Percentiles rank a stretch among this genome's conserved stretches.
Evolutionary conservation across 345 rosid species (phyloP).

Genomic region (Gynandropsis gynandra): DNA sequence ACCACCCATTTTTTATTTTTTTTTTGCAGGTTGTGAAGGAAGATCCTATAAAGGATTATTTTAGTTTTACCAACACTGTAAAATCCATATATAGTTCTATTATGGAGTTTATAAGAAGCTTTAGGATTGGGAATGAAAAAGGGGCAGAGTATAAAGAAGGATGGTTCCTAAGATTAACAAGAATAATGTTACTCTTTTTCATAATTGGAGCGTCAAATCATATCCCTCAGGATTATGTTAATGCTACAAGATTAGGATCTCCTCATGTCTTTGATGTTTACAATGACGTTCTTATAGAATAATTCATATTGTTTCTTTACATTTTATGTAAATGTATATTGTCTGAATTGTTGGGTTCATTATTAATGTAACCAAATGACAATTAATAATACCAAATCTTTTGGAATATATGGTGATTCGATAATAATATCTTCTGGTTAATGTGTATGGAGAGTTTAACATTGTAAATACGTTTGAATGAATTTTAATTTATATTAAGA

Average conservation of each 20-base stretch:
- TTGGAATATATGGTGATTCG: too few species aligned
- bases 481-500: too few species aligned
- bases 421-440: too few species aligned
- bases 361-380: background rate
- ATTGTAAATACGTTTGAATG: too few species aligned
- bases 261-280: conserved; percentile 20
- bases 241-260: conserved; percentile 27
- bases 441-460: too few species aligned
- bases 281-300: conserved; percentile 16
- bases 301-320: background rate
- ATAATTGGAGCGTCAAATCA: conserved; percentile 42
- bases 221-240: conserved; percentile 42
- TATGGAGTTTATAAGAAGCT: conserved; percentile 53
- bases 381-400: too few species aligned
- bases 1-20: background rate
- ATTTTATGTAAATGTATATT: too few species aligned
- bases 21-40: conserved; percentile 39
- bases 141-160: conserved; percentile 38
- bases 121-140: conserved; percentile 29
- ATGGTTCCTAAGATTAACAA: conserved; percentile 26
- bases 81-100: conserved; percentile 30
- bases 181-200: conserved; percentile 30
- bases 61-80: conserved; percentile 24
- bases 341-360: background rate
- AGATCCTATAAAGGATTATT: conserved; percentile 46